A percentile compares a stretch with the other conserved stretches of the same genome.
These are phyloP conservation scores for Yamadazyma aaseri DNA, from an alignment of 1,139 yeast genomes.

Conservation along the genomic window DNA sequence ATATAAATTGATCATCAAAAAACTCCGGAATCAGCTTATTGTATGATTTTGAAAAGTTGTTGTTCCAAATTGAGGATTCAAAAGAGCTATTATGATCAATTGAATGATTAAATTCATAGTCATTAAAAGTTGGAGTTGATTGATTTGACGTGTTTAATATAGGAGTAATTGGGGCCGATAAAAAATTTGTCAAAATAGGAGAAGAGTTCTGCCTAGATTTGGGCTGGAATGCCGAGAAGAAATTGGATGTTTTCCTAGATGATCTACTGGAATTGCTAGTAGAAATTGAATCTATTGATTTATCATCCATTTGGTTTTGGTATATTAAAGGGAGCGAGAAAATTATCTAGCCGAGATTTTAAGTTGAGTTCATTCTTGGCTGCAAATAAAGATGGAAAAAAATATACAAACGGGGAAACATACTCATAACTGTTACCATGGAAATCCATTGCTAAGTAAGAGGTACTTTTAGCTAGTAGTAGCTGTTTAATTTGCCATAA, in stretches of 20 bases:
- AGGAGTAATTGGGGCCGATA: constrained; percentile 18
- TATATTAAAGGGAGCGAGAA: constrained; percentile 1
- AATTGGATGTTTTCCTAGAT: constrained; percentile 18
- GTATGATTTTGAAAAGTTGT: constrained; percentile 7
- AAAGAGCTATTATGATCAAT: constrained; percentile 4
- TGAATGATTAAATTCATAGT: constrained; percentile 10
- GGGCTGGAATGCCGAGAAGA: constrained; percentile 14
- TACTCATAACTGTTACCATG: no score
- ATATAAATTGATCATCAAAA: constrained; percentile 6
- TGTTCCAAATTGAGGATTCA: constrained; percentile 10
- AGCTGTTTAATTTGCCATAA: no score
- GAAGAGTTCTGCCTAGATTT: constrained; percentile 9
- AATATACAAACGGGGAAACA: no score
- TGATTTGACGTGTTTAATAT: constrained; percentile 12
- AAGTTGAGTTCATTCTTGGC: no score
- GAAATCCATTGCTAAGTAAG: no score
- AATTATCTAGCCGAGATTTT: no score
- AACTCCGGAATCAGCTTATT: constrained; percentile 10
- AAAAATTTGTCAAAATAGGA: constrained; percentile 10
- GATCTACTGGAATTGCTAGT: constrained; percentile 11
- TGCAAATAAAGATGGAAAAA: no score
- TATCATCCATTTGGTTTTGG: constrained; percentile 8
- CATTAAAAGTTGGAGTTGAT: constrained; percentile 16
- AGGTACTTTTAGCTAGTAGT: no score
- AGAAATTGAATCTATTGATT: constrained; percentile 10